Conservation (phyloP, 1,284 basidiomycete genomes). For the Leccinum subrobustum region DNA sequence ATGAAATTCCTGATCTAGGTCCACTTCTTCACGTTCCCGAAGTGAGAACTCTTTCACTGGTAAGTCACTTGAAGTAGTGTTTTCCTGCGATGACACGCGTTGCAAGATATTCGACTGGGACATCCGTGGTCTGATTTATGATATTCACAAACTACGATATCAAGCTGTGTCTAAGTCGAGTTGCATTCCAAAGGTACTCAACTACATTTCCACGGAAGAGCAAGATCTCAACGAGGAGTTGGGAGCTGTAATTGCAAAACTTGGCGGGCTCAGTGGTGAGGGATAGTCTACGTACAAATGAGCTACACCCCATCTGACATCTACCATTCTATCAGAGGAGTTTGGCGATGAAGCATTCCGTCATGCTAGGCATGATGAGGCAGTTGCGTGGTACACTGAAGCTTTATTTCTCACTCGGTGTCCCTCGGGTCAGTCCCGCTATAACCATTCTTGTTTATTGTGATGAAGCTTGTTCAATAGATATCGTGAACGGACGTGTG, state of each 20-base stretch:
- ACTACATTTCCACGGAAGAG: neutral
- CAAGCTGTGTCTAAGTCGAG: neutral
- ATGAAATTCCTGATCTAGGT: neutral
- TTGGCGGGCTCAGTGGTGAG: neutral
- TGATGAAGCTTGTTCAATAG: neutral
- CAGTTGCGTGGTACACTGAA: conserved; percentile 9
- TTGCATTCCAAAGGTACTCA: neutral
- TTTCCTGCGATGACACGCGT: neutral
- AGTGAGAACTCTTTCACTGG: neutral
- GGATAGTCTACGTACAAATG: neutral
- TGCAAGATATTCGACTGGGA: conserved; percentile 13
- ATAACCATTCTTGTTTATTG: no score
- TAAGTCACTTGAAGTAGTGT: neutral
- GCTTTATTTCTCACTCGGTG: conserved; percentile 1
- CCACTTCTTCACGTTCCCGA: conserved; percentile 9
- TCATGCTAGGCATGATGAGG: conserved; percentile 2
- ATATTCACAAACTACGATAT: neutral
- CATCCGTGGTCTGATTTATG: neutral
- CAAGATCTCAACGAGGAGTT: neutral
- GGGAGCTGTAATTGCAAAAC: neutral
- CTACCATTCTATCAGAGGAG: neutral
- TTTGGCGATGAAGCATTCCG: conserved; percentile 3
- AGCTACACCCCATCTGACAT: neutral
- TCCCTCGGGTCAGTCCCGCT: neutral
- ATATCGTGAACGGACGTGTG: neutral